These are phyloP conservation scores for Diplocarpon mali DNA, from an alignment of 2,329 filamentous ascomycete species.

Conservation along the genomic window DNA sequence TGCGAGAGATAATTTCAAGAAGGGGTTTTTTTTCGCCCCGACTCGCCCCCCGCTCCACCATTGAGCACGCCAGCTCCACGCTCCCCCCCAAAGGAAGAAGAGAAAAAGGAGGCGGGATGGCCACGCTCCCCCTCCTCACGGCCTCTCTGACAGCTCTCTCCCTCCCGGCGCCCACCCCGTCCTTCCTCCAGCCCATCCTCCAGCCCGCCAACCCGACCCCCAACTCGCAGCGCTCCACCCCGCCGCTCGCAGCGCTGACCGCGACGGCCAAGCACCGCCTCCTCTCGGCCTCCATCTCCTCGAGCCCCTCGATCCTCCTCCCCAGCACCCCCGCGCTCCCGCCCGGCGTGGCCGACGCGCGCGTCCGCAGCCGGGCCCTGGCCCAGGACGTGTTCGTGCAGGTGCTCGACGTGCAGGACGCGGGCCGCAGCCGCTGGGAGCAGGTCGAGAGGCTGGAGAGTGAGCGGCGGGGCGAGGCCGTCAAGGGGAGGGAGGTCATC, in stretches of 20 bases:
- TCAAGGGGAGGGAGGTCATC: constrained; percentile 70
- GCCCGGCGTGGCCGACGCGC: constrained; percentile 39
- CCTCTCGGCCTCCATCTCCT: constrained; percentile 61
- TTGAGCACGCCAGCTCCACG: no score
- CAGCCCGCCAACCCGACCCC: constrained; percentile 1
- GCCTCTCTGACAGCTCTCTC: constrained; percentile 11
- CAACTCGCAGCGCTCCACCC: constrained; percentile 4
- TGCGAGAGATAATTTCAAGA: neutral
- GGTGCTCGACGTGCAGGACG: constrained; percentile 76
- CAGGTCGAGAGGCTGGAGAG: constrained; percentile 76
- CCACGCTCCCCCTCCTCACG: constrained; percentile 12
- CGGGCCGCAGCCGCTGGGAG: constrained; percentile 70
- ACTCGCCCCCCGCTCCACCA: no score
- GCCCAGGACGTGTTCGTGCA: constrained; percentile 60
- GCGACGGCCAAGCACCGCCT: constrained; percentile 75
- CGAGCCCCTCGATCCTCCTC: constrained; percentile 33
- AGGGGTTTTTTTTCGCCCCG: no score
- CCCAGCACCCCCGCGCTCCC: constrained; percentile 43
- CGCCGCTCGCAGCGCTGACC: constrained; percentile 39
- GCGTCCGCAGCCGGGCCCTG: constrained; percentile 45
- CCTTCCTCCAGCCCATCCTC: constrained; percentile 20
- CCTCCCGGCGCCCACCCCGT: constrained; percentile 13
- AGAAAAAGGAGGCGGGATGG: no score
- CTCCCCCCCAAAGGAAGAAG: no score
- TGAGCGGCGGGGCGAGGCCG: constrained; percentile 60